Evolutionary conservation across 2,329 filamentous ascomycete genomes (phyloP).

Genomic region (Penicillium sp.): DNA sequence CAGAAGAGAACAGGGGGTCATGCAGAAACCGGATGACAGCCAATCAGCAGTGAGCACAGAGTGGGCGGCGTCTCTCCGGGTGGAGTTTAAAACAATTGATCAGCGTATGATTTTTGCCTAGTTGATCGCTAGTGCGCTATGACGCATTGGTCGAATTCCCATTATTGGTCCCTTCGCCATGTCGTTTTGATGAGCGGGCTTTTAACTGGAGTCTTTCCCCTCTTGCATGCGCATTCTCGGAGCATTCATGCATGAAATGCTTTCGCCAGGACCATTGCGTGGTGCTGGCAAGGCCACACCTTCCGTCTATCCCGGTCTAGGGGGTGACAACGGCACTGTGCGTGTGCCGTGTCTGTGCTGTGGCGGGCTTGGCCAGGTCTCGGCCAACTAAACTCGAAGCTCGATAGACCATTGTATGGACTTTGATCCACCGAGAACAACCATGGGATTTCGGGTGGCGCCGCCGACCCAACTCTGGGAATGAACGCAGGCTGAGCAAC

Average conservation of each 20-base stretch:
- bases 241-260: neutral
- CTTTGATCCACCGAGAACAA: neutral
- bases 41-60: neutral
- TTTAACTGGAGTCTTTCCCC: neutral
- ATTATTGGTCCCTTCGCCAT: neutral
- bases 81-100: neutral
- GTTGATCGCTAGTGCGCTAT: slow-evolving; percentile 1
- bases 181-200: neutral
- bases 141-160: neutral
- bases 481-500: neutral
- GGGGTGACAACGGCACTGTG: neutral
- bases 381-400: neutral
- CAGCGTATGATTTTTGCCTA: neutral
- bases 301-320: neutral
- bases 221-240: neutral
- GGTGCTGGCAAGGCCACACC: neutral
- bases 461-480: neutral
- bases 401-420: neutral
- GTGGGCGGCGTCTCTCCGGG: too few relatives aligned
- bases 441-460: neutral
- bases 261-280: neutral
- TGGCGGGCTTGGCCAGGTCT: neutral
- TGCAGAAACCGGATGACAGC: neutral
- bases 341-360: neutral
- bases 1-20: neutral